Evolutionary conservation across 257 asterid genomes (phyloP).

Genomic region (Phtheirospermum japonicum): DNA sequence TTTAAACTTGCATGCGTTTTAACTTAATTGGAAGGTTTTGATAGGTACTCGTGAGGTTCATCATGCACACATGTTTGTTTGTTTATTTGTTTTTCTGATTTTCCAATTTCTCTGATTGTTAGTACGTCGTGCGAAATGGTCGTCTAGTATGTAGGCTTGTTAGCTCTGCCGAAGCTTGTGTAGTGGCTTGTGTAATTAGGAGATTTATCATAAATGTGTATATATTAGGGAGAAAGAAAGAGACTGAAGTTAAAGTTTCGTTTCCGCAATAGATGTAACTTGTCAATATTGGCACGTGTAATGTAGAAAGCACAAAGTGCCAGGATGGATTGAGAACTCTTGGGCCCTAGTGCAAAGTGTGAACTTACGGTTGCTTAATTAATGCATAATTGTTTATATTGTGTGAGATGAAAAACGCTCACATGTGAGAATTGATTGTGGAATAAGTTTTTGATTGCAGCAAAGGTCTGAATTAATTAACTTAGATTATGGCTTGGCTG

Average conservation of each 20-base stretch:
- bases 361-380: neutral
- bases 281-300: neutral
- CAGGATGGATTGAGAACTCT: neutral
- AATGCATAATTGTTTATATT: neutral
- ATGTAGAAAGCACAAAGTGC: no score
- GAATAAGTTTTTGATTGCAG: neutral
- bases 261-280: neutral
- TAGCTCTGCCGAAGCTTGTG: neutral
- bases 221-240: neutral
- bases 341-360: neutral
- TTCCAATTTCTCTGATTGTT: neutral
- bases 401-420: neutral
- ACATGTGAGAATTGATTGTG: neutral
- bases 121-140: neutral
- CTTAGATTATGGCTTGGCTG: neutral
- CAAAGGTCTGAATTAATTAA: neutral
- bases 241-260: neutral
- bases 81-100: neutral
- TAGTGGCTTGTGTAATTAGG: no score
- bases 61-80: neutral
- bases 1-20: constrained; percentile 4
- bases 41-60: neutral
- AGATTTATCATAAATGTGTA: neutral
- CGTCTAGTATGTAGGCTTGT: neutral
- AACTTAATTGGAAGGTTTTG: constrained; percentile 17